Evolutionary conservation across 1,139 yeast genomes (phyloP).

Genomic region (Yamadazyma triangularis): DNA sequence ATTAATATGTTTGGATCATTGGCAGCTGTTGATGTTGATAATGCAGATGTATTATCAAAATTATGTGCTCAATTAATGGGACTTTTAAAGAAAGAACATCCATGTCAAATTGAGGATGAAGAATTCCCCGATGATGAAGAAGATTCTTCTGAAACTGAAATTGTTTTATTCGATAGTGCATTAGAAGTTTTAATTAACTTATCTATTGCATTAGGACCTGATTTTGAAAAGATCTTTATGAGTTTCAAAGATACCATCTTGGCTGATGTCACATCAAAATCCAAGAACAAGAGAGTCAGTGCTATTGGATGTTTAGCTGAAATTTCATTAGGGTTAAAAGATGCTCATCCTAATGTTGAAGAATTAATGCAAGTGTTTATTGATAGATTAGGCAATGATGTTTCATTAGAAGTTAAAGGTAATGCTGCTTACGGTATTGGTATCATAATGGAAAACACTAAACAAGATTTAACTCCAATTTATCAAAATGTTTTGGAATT

Average conservation of each 20-base stretch:
- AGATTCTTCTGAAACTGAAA: slow-evolving; percentile 85
- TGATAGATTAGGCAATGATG: slow-evolving; percentile 67
- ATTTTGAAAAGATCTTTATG: slow-evolving; percentile 67
- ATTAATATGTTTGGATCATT: slow-evolving; percentile 71
- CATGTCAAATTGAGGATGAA: slow-evolving; percentile 64
- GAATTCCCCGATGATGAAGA: slow-evolving; percentile 52
- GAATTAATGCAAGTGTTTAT: slow-evolving; percentile 69
- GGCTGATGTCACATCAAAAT: slow-evolving; percentile 57
- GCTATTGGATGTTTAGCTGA: slow-evolving; percentile 92
- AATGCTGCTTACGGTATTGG: slow-evolving; percentile 98
- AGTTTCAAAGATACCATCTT: slow-evolving; percentile 68
- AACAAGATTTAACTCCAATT: slow-evolving; percentile 54
- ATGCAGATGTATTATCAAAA: slow-evolving; percentile 57
- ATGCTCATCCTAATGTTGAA: slow-evolving; percentile 60
- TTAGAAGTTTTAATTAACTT: slow-evolving; percentile 79
- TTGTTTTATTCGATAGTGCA: slow-evolving; percentile 77
- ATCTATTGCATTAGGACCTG: slow-evolving; percentile 69
- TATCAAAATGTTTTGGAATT: slow-evolving; percentile 71
- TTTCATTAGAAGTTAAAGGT: slow-evolving; percentile 86
- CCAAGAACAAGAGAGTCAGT: slow-evolving; percentile 72
- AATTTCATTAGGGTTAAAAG: slow-evolving; percentile 71
- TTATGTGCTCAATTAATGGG: slow-evolving; percentile 68
- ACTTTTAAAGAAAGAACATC: slow-evolving; percentile 74
- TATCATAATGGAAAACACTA: slow-evolving; percentile 58
- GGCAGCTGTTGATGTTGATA: slow-evolving; percentile 57